These are phyloP conservation scores for Senecio squalidus DNA, from an alignment of 140 eudicot genomes.

Conservation along the genomic window DNA sequence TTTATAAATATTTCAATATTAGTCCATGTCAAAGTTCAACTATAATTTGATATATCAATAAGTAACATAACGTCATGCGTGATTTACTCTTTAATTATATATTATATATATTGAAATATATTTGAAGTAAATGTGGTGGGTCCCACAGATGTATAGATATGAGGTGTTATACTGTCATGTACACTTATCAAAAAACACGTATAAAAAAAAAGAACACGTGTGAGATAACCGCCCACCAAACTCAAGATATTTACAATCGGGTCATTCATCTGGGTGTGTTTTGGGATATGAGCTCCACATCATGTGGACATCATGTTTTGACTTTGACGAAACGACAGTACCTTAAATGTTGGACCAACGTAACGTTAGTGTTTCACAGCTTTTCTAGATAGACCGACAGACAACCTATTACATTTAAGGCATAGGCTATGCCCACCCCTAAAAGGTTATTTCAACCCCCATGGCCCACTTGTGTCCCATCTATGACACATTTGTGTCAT, in stretches of 20 bases:
- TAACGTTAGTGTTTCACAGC: conserved; percentile 25
- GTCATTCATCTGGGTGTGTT: background rate
- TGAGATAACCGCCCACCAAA: background rate
- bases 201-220: conserved; percentile 18
- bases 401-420: conserved; percentile 21
- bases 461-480: too few species aligned
- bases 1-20: too few species aligned
- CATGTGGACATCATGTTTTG: conserved; percentile 17
- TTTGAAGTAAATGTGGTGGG: background rate
- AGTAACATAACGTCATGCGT: too few species aligned
- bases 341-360: conserved; percentile 5
- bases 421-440: conserved; percentile 11
- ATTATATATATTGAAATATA: too few species aligned
- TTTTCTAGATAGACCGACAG: conserved; percentile 21
- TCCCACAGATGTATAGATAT: background rate
- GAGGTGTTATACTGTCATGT: conserved; percentile 13
- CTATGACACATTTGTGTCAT: too few species aligned
- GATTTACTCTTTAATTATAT: too few species aligned
- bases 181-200: conserved; percentile 29
- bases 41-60: too few species aligned
- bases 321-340: conserved; percentile 7
- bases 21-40: too few species aligned
- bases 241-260: background rate
- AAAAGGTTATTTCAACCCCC: background rate
- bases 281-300: conserved; percentile 27